Percentiles rank a stretch among this genome's conserved stretches.
Conservation (phyloP, 176 grass and related monocot genomes). For the Elymus sibiricus region DNA sequence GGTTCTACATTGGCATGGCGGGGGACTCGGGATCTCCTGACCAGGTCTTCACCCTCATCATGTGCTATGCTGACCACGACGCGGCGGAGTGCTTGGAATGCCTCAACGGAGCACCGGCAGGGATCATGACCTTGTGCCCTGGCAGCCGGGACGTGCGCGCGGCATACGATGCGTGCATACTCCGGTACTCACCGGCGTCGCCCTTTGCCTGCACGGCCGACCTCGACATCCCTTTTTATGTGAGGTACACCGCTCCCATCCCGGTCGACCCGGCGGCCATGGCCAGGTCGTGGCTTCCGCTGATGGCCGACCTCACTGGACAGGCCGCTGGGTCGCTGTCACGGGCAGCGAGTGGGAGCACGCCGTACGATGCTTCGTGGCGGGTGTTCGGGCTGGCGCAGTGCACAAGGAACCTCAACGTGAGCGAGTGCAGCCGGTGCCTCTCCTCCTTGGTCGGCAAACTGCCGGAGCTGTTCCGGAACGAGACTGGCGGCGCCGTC, state of each 20-base stretch:
- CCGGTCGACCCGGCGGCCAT: neutral
- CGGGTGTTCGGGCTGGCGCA: constrained; percentile 39
- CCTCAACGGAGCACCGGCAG: neutral
- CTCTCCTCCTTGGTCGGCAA: neutral
- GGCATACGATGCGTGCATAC: constrained; percentile 14
- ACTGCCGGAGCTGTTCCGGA: neutral
- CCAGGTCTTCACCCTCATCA: constrained; percentile 20
- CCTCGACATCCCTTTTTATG: neutral
- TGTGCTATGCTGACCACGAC: constrained; percentile 17
- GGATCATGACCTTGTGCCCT: neutral
- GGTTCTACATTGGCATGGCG: neutral
- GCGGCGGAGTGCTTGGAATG: neutral
- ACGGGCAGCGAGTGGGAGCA: neutral
- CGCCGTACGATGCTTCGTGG: neutral
- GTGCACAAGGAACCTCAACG: constrained; percentile 44
- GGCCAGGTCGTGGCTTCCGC: neutral
- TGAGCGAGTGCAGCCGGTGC: constrained; percentile 11
- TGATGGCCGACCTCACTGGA: neutral
- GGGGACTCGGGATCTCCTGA: neutral
- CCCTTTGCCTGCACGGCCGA: neutral
- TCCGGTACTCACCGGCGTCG: constrained; percentile 28
- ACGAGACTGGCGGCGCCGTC: neutral
- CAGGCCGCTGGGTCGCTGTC: neutral
- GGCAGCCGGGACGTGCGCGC: neutral
- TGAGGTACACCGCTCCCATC: neutral